phyloP scores from a whole-genome alignment of 352 stramenopile genomes.

The Pythium insidiosum region DNA sequence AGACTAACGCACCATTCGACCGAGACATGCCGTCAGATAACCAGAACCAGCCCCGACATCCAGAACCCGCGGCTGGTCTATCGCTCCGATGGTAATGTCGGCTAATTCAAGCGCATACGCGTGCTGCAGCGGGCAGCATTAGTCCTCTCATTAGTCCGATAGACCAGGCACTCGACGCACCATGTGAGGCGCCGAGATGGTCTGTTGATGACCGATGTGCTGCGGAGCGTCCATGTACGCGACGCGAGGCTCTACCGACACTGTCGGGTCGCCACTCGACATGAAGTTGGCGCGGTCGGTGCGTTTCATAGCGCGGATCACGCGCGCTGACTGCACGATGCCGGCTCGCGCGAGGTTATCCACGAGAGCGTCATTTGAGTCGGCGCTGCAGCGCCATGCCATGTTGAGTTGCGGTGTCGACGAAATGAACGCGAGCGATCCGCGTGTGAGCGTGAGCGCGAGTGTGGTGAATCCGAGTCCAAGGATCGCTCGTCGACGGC shows the following conservation, averaged over 20 bases:
- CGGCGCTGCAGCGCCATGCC: conserved; percentile 67
- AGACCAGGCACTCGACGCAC: conserved; percentile 1
- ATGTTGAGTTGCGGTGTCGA: conserved; percentile 13
- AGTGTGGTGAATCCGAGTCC: too few relatives aligned
- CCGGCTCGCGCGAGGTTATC: conserved; percentile 58
- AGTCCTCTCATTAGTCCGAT: neutral
- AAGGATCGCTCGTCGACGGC: too few relatives aligned
- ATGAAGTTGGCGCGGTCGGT: conserved; percentile 73
- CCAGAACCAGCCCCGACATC: conserved; percentile 94
- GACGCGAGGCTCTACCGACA: conserved; percentile 18
- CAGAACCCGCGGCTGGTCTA: conserved; percentile 63
- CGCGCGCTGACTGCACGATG: conserved; percentile 56
- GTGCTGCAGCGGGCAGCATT: conserved; percentile 25
- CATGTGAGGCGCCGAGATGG: conserved; percentile 91
- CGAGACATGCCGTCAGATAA: conserved; percentile 93
- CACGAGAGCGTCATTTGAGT: conserved; percentile 57
- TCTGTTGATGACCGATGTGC: conserved; percentile 73
- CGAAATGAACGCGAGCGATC: neutral
- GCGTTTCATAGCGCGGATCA: conserved; percentile 64
- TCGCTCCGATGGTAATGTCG: conserved; percentile 34
- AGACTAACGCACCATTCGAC: conserved; percentile 78
- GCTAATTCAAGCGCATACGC: conserved; percentile 74
- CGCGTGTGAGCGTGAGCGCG: too few relatives aligned
- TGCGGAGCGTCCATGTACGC: conserved; percentile 82
- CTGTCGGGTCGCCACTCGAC: conserved; percentile 1